Percentiles rank a stretch among this genome's conserved stretches.
phyloP scores from a whole-genome alignment of 2,329 filamentous ascomycete genomes.

The Aschersonia sp. region DNA sequence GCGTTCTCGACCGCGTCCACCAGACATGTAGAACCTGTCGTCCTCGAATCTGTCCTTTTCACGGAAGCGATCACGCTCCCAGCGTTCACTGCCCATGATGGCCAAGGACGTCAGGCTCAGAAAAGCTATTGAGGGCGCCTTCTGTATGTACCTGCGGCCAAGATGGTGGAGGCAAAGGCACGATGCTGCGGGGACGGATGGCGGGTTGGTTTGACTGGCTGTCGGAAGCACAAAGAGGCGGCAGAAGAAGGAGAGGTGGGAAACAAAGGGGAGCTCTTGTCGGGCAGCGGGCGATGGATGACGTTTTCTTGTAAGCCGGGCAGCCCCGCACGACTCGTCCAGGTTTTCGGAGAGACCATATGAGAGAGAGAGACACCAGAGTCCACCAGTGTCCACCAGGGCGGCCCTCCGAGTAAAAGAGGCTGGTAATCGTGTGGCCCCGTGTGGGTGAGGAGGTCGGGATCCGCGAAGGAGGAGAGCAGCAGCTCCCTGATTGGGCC shows the following conservation, averaged over 20 bases:
- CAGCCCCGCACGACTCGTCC: neutral
- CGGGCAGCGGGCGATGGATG: neutral
- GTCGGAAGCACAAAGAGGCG: neutral
- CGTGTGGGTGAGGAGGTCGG: too few species aligned
- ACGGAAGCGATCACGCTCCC: conserved; percentile 39
- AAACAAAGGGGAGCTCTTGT: neutral
- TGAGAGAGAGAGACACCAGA: neutral
- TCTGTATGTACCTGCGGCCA: too few species aligned
- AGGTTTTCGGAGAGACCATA: neutral
- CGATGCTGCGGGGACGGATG: too few species aligned
- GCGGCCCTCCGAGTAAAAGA: too few species aligned
- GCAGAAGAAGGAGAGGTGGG: neutral
- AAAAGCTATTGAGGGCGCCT: too few species aligned
- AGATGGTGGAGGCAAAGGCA: too few species aligned
- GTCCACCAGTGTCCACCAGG: too few species aligned
- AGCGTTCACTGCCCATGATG: conserved; percentile 22
- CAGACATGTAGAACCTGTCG: conserved; percentile 29
- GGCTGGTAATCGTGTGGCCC: too few species aligned
- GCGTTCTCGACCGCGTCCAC: conserved; percentile 25
- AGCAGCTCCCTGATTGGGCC: too few species aligned
- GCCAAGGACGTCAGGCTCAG: too few species aligned
- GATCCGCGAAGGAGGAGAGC: too few species aligned
- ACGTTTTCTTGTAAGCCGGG: neutral
- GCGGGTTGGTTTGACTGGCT: neutral
- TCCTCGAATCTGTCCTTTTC: conserved; percentile 31